Base-by-base conservation (phyloP, 2,329 filamentous ascomycete species). In the Podosphaera leucotricha region DNA sequence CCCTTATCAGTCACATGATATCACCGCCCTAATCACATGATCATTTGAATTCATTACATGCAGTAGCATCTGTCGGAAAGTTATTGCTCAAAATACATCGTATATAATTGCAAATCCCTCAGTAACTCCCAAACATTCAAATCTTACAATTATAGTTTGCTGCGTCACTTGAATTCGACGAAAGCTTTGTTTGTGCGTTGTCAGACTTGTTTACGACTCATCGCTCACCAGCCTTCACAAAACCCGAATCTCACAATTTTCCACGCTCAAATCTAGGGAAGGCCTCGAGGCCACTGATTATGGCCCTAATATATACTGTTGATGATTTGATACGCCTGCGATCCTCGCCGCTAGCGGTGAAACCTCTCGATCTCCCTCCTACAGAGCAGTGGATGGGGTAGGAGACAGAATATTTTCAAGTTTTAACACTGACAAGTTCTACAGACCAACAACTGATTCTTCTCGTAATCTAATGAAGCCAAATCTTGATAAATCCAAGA, bases 301-400 rank as follows among this genome's bases (percentile, higher is more conserved):
- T 56, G 55, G 50, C 51, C 53, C 58, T 60, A 48, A 54, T 50
- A 66, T 94, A 94, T 61, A 71, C 80, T 49, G 68, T 72, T 61
- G 81, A 86, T 50, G 71, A 80, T 62, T 68, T 95, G 53, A 66
- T 84, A 55, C 68, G 70, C 59, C 66, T 95, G 55, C 74, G 78
- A 62, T 68, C 79, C 47, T 94, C 87, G 50, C 85, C 85, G 51
- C 67, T 93, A 60, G 85, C 85, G 57, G 66, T 71, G 54, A 92
- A 82, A 62, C 87, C 87, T 40, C 66, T 77, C 50, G 72, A 70
- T 50, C 70, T 94, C 39, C 86, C 85, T 51, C 80, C 84, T 21
- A 72, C 79, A 50, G 84, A 92, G 64, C 83, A 92, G 66, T 95
- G 86, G 86, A 92, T 94, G 84, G 85, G 87, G 80, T 92, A 67